Base-by-base conservation (phyloP, 208 protist species). In the Wallacemonas sp. region DNA sequence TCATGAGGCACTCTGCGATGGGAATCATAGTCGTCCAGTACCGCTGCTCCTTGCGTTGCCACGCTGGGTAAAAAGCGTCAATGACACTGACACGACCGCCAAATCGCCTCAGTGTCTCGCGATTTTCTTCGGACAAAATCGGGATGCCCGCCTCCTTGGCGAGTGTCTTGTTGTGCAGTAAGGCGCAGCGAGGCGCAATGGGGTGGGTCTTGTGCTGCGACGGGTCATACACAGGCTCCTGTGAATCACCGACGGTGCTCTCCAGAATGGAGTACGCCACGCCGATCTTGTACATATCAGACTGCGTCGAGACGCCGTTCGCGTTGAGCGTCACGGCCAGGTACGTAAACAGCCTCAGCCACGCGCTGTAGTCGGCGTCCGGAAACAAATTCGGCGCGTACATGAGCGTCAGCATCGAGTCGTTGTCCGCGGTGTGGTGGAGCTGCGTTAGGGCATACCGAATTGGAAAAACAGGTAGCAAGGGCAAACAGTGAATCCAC, bases 381-480 rank as follows among this genome's bases (percentile, higher is more conserved):
- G 72, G 78, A 60, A 89, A 89, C 1, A 82, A 15, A 31, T 89
- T 64, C 1, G 82, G 82, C 2, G 82, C 78, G 67, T 89, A 89
- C 56, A 89, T 71, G 26, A 89, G 67, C 2, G 70, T 62, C 4
- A 89, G 44, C 4, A 71, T 36, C 31, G 66, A 69, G 49, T 77
- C 66, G 21, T 69, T 46, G 68, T 79, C 70, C 17, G 71, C 21
- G 15, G 69, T 64, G 34, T 80, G 62, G 30, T 76, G 61, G 2
- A 76, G 55, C 46, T 62, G 61, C 22, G 62, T 49, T 2, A 77
- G 19, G 19, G 66, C 66, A 9, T 44, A 51, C 21, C 47, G 59
- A 62, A 71, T 74, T 17, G 66, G 67, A 45, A 70, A 65, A 22
- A 77, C 70, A 41, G 58, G 59, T 12, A 77, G 39, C 15, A 71